Conservation (phyloP, 2,329 filamentous ascomycete genomes). For the Coniella lustricola region DNA sequence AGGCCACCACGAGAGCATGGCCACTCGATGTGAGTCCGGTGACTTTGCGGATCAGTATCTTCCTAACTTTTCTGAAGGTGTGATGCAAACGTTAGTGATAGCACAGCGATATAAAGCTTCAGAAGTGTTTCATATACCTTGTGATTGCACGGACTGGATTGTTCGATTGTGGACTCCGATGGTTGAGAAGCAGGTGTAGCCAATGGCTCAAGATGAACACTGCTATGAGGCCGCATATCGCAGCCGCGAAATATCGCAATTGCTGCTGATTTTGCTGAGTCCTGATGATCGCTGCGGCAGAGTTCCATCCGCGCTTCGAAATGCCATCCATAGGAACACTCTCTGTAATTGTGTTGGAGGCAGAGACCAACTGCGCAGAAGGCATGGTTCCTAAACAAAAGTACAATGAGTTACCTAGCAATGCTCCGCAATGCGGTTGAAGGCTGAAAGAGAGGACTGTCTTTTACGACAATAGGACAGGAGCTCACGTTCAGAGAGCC, state of each 20-base stretch:
- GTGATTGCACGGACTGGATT: slow-evolving; percentile 4
- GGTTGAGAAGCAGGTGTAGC: slow-evolving; percentile 9
- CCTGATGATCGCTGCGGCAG: not conserved
- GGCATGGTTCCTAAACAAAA: not conserved
- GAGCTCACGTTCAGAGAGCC: not conserved
- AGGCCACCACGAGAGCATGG: slow-evolving; percentile 25
- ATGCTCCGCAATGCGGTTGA: too few relatives aligned
- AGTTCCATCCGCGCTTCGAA: not conserved
- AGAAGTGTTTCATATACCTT: not conserved
- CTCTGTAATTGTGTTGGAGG: not conserved
- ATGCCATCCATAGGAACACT: not conserved
- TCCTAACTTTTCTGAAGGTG: slow-evolving; percentile 21
- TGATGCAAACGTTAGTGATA: not conserved
- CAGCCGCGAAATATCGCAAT: slow-evolving; percentile 11
- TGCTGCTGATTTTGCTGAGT: slow-evolving; percentile 9
- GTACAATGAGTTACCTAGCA: too few relatives aligned
- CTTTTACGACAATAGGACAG: not conserved
- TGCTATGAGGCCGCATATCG: slow-evolving; percentile 10
- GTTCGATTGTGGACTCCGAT: not conserved
- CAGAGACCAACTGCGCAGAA: not conserved
- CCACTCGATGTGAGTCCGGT: slow-evolving; percentile 28
- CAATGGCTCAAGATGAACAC: slow-evolving; percentile 12
- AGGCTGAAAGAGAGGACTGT: not conserved
- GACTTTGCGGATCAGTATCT: slow-evolving; percentile 24
- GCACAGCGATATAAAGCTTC: too few relatives aligned